Evolutionary conservation across 805 yeast genomes (phyloP), one percentile per base, ranked within the genome.

Genomic region (Candida khao-thaluensis): DNA sequence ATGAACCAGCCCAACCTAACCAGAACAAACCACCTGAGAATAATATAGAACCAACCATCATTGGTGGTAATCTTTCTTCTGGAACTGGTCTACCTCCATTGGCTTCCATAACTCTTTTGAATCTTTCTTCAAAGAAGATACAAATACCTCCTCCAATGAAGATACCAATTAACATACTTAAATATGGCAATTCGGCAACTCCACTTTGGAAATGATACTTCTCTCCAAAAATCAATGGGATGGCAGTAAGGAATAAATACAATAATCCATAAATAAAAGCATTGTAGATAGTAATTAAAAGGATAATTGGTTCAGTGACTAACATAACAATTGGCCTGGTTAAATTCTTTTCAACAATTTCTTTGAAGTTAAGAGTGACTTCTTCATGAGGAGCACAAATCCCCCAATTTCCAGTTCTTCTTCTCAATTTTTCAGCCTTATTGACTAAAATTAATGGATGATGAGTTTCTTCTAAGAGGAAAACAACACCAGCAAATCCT

Each of bases 1-100:
- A 89, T 47, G 77, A 74, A 56, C 95, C 96, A 7, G 91, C 69
- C 96, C 96, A 89, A 41, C 85, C 77, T 59, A 89, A 71, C 95
- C 95, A 85, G 53, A 88, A 71, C 45, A 88, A 66, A 38, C 96
- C 96, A 38, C 78, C 68, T 20, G 95, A 83, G 67, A 89, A 86
- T 7, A 74, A 56, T 38, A 85, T 47, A 17, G 82, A 80, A 22
- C 95, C 90, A 30, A 74, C 60, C 62, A 86, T 75, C 83, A 88
- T 77, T 69, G 90, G 80, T 12, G 81, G 78, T 41, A 89, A 68
- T 60, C 96, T 78, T 24, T 81, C 83, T 60, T 89, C 96, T 0
- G 96, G 95, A 14, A 81, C 75, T 0, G 81, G 74, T 29, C 58
- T 59, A 34, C 81, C 81, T 27, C 74, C 75, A 53, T 80, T 79